phyloP scores from a whole-genome alignment of 2,329 filamentous ascomycete genomes.

The Coniochaeta sp. region DNA sequence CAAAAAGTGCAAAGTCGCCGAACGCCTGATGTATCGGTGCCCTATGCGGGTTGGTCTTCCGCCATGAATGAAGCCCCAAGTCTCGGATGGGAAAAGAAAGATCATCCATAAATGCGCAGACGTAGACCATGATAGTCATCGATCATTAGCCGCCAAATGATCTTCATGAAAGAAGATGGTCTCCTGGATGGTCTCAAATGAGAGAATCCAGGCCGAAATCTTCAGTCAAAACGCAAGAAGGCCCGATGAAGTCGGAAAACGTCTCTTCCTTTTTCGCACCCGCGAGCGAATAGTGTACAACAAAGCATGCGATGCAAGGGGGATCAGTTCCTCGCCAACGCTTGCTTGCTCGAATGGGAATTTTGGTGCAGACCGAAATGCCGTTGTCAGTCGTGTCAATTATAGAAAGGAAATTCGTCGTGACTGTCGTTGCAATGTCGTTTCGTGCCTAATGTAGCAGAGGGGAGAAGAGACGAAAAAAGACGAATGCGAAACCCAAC shows the following conservation, averaged over 20 bases:
- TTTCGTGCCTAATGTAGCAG: constrained; percentile 20
- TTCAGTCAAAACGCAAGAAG: not conserved
- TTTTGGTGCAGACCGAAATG: not conserved
- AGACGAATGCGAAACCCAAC: constrained; percentile 4
- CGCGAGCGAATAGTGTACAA: constrained; percentile 11
- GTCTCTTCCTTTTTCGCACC: constrained; percentile 5
- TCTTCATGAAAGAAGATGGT: not conserved
- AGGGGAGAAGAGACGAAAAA: constrained; percentile 8
- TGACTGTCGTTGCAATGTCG: constrained; percentile 18
- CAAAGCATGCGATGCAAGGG: constrained; percentile 5
- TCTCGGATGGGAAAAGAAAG: not conserved
- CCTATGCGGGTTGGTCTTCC: not conserved
- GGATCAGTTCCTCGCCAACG: not conserved
- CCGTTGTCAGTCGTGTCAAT: not conserved
- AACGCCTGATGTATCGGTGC: not conserved
- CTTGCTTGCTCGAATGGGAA: constrained; percentile 7
- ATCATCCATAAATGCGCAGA: not conserved
- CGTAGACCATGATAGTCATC: not conserved
- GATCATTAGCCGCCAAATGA: not conserved
- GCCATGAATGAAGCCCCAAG: not conserved
- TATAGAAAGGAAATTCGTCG: constrained; percentile 13
- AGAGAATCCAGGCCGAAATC: not conserved
- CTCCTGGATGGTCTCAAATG: not conserved
- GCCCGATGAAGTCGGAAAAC: not conserved
- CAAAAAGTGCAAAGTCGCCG: not conserved